A percentile compares a stretch with the other conserved stretches of the same genome.
Evolutionary conservation across 345 rosid genomes (phyloP).

Genomic region (Noccaea caerulescens): DNA sequence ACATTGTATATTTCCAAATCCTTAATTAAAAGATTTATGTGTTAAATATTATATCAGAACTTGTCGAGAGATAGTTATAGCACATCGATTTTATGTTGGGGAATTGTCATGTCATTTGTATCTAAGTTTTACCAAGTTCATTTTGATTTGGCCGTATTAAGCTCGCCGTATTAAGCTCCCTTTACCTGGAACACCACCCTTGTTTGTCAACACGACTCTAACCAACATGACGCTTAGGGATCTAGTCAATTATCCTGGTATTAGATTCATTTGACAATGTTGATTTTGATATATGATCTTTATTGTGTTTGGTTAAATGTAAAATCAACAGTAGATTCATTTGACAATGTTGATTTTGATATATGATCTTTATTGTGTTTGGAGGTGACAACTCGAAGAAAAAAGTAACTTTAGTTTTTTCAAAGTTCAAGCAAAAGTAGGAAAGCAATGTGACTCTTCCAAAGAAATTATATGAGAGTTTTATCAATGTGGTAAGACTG

Average conservation of each 20-base stretch:
- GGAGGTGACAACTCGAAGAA: conserved; percentile 37
- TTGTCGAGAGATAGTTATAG: conserved; percentile 6
- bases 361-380: conserved; percentile 30
- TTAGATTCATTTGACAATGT: conserved; percentile 17
- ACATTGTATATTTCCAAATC: conserved; percentile 31
- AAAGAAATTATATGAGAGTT: neutral
- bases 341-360: conserved; percentile 31
- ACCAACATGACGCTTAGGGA: no score
- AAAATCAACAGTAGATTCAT: conserved; percentile 23
- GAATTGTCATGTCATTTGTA: conserved; percentile 1
- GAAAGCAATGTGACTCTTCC: conserved; percentile 38
- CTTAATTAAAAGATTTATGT: neutral
- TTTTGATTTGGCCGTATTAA: no score
- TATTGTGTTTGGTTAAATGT: conserved; percentile 31
- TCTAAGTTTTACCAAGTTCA: conserved; percentile 21
- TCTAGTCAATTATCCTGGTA: no score
- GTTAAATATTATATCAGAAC: neutral
- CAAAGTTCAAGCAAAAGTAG: conserved; percentile 36
- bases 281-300: conserved; percentile 36
- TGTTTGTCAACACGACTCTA: no score
- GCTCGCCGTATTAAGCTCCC: no score
- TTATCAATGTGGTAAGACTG: conserved; percentile 34
- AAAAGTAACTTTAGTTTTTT: conserved; percentile 24
- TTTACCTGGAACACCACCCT: no score
- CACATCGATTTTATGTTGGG: conserved; percentile 17